Base-by-base conservation (phyloP, 2,329 filamentous ascomycete species). In the Plenodomus biglobosus region DNA sequence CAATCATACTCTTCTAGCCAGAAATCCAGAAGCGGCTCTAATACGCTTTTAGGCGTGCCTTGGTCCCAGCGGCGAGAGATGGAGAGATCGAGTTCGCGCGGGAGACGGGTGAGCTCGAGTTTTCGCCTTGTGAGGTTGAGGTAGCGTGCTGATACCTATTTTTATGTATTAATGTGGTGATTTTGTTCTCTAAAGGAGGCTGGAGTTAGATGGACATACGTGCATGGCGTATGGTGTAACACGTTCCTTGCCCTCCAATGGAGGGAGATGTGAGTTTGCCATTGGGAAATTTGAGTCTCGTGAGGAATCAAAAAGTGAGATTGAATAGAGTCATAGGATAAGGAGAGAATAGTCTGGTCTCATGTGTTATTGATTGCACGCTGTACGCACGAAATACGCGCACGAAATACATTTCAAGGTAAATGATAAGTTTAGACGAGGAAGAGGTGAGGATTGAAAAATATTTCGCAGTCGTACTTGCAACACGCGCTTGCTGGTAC, bases 1-100 rank as follows among this genome's bases (percentile, higher is more conserved):
- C 85, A 88, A 49, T 80, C 80, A 67, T 86, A 87, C 38, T 80
- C 74, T 51, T 87, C 85, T 24, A 86, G 76, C 72, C 85, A 87
- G 59, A 78, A 85, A 65, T 87, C 85, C 48, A 88, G 76, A 53
- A 88, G 69, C 17, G 82, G 79, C 67, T 88, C 85, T 44, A 88
- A 74, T 38, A 80, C 77, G 21, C 76, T 70, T 63, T 87, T 87
- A 1, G 83, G 81, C 50, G 83, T 78, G 1, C 74, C 74, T 17
- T 70, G 63, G 71, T 80, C 81, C 80, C 80, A 83, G 53, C 78
- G 74, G 38, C 73, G 70, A 24, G 76, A 76, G 48, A 73, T 76
- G 2, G 78, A 73, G 8, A 78, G 65, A 7, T 75, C 70, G 2
- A 77, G 62, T 57, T 86, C 83, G 58, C 83, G 81, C 35, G 85